A percentile compares a stretch with the other conserved stretches of the same genome.
Conservation (phyloP, 257 asterid genomes). For the Handroanthus guayacan region DNA sequence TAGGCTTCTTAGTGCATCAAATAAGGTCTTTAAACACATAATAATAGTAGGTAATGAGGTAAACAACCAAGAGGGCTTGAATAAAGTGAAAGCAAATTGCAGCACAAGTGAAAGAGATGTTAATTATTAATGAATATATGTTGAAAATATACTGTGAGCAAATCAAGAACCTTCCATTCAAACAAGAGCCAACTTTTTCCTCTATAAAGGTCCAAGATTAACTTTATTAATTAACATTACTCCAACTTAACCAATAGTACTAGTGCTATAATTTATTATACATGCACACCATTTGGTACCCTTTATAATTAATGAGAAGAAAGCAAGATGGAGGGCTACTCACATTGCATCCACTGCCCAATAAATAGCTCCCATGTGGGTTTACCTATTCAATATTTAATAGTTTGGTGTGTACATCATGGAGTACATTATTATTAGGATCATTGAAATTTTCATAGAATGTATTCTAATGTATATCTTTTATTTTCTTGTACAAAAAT, state of each 20-base stretch:
- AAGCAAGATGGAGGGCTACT: not conserved
- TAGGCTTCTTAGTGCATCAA: too few species aligned
- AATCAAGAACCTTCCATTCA: slow-evolving; percentile 12
- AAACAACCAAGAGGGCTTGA: slow-evolving; percentile 14
- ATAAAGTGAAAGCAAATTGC: slow-evolving; percentile 12
- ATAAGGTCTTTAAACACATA: not conserved
- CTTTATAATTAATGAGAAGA: not conserved
- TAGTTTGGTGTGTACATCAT: slow-evolving; percentile 2
- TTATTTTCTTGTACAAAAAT: not conserved
- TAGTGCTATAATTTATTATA: not conserved
- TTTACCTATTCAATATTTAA: not conserved
- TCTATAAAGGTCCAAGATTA: not conserved
- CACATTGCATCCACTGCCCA: slow-evolving; percentile 7
- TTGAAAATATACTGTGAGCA: slow-evolving; percentile 18
- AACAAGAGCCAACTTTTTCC: slow-evolving; percentile 10
- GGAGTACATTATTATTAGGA: not conserved
- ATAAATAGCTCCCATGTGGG: slow-evolving; percentile 25
- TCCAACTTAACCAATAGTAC: not conserved
- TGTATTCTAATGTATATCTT: too few species aligned
- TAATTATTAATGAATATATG: not conserved
- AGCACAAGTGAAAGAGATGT: not conserved
- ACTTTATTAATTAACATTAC: not conserved
- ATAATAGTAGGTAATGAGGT: slow-evolving; percentile 3
- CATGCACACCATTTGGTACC: not conserved
- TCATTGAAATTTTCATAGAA: too few species aligned